Percentiles rank a stretch among this genome's conserved stretches.
Evolutionary conservation across 352 stramenopile species (phyloP).

Genomic region (Globisporangium viniferum): DNA sequence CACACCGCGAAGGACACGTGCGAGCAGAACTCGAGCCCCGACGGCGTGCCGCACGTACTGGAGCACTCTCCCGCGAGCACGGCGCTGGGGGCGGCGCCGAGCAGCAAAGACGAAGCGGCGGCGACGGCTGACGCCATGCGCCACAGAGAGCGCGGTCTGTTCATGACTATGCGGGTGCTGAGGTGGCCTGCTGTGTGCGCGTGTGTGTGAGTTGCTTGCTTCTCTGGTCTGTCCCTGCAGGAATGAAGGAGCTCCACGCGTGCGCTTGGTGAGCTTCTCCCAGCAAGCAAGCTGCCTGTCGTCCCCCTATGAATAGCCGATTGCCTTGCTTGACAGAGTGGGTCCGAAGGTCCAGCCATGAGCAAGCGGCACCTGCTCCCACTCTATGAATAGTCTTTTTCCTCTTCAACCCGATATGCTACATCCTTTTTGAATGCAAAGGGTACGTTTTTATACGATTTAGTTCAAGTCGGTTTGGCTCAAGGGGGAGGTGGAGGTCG

Average conservation of each 20-base stretch:
- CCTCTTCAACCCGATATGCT: not conserved
- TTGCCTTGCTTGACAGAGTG: not conserved
- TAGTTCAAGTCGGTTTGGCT: not conserved
- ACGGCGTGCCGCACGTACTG: conserved; percentile 73
- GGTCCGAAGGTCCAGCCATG: not conserved
- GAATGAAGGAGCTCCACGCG: not conserved
- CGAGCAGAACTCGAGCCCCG: conserved; percentile 70
- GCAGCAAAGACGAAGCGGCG: not conserved
- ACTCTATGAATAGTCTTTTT: conserved; percentile 2
- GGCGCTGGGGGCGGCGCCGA: not conserved
- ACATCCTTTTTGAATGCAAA: not conserved
- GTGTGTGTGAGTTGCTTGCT: not conserved
- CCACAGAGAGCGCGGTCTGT: conserved; percentile 6
- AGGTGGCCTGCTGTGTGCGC: not conserved
- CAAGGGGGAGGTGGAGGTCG: not conserved
- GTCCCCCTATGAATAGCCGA: conserved; percentile 1
- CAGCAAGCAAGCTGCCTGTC: not conserved
- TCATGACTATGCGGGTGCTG: not conserved
- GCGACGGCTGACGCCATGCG: conserved; percentile 1
- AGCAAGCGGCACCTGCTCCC: conserved; percentile 2
- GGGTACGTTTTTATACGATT: not conserved
- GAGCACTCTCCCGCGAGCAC: conserved; percentile 37
- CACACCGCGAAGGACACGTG: conserved; percentile 78
- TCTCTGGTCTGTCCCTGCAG: not conserved
- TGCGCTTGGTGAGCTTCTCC: not conserved